phyloP scores from a whole-genome alignment of 2,329 filamentous ascomycete species.

The Cordyceps tenuipes region DNA sequence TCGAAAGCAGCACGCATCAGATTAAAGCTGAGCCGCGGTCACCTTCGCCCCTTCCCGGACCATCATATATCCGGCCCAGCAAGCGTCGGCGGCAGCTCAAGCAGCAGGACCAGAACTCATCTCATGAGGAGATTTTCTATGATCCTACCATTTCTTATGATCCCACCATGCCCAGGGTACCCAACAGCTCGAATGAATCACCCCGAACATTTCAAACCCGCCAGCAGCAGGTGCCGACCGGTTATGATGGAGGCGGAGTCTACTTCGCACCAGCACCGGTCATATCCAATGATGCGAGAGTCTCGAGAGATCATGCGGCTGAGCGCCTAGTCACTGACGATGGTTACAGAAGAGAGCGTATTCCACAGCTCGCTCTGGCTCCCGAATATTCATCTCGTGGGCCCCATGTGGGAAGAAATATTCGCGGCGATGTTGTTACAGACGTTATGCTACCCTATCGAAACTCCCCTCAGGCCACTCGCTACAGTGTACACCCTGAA shows the following conservation, averaged over 20 bases:
- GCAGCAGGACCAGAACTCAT: conserved; percentile 25
- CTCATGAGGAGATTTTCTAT: conserved; percentile 2
- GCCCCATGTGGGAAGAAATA: conserved; percentile 30
- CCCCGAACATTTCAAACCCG: background rate
- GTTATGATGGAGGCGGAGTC: background rate
- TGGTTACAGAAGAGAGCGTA: conserved; percentile 26
- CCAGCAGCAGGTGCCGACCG: background rate
- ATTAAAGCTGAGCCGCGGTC: conserved; percentile 61
- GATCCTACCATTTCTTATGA: conserved; percentile 7
- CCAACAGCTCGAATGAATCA: background rate
- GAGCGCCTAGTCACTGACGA: conserved; percentile 19
- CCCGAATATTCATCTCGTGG: conserved; percentile 30
- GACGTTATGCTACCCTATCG: conserved; percentile 36
- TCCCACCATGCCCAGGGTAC: conserved; percentile 12
- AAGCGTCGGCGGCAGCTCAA: conserved; percentile 47
- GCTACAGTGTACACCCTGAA: conserved; percentile 42
- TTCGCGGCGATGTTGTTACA: conserved; percentile 31
- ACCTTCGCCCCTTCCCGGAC: conserved; percentile 48
- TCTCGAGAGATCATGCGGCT: background rate
- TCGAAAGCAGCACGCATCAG: conserved; percentile 38
- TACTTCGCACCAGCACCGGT: background rate
- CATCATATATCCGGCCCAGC: conserved; percentile 43
- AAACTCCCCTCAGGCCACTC: conserved; percentile 33
- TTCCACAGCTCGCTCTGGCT: conserved; percentile 22
- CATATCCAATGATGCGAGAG: background rate